Evolutionary conservation across 2,329 filamentous ascomycete species (phyloP), one percentile per base, ranked within the genome.

Genomic region (Pseudogymnoascus pannorum): DNA sequence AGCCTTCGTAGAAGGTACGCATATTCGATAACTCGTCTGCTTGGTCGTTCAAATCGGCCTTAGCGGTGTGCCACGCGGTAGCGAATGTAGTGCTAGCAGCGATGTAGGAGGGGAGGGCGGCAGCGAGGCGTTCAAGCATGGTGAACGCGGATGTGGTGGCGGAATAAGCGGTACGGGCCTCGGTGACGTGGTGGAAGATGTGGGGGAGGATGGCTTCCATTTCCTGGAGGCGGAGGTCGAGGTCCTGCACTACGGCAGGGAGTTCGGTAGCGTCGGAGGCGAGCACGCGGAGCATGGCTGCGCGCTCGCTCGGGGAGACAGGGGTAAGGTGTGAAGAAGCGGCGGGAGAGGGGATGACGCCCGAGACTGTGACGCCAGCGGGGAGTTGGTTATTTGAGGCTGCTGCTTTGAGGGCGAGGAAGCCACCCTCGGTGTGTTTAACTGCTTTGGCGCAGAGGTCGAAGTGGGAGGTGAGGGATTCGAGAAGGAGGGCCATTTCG

Each of bases 401-500:
- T 0, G 85, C 87, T 65, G 85, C 87, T 58, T 83, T 81, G 9
- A 86, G 83, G 5, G 87, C 88, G 4, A 85, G 87, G 11, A 86
- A 85, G 4, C 87, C 89, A 29, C 88, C 89, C 75, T 96, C 92
- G 2, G 92, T 97, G 58, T 93, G 91, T 63, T 92, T 89, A 44
- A 97, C 87, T 0, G 93, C 93, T 1, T 88, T 93, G 12, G 96
- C 90, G 73, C 93, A 97, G 66, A 96, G 84, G 73, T 97, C 93
- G 72, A 96, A 97, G 75, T 97, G 93, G 24, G 83, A 84, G 6
- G 91, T 92, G 3, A 97, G 78, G 0, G 88, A 91, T 61, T 91
- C 84, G 1, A 97, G 82, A 4, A 91, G 81, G 62, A 87, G 81
- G 4, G 92, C 93, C 86, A 95, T 93, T 68, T 87, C 85, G 64